Conservation (phyloP, 805 yeast species). For the Yarrowia sp. region DNA sequence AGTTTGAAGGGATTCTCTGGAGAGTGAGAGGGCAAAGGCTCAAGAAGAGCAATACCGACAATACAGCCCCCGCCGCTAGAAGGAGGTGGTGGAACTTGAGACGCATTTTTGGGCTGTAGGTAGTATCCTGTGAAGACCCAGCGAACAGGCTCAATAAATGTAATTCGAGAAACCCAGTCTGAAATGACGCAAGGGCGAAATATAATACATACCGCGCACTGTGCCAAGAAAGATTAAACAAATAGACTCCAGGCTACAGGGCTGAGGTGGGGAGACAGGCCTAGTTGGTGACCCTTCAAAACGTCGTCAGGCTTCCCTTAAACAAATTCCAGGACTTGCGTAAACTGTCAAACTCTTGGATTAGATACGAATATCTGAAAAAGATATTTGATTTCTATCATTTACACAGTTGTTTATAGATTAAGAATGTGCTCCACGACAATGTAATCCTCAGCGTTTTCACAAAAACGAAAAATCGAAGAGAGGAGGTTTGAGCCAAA, state of each 20-base stretch:
- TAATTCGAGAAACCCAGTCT: neutral
- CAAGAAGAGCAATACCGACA: neutral
- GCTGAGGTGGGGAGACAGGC: conserved; percentile 5
- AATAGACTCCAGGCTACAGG: neutral
- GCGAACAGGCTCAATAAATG: conserved; percentile 12
- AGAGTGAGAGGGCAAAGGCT: conserved; percentile 14
- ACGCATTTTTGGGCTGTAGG: conserved; percentile 6
- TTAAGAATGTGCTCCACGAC: neutral
- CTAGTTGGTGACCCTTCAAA: too few species aligned
- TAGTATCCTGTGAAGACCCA: neutral
- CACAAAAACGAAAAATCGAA: neutral
- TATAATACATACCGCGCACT: conserved; percentile 13
- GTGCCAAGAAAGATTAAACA: conserved; percentile 8
- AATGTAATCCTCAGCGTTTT: neutral
- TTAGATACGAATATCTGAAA: too few species aligned
- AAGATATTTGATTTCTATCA: too few species aligned
- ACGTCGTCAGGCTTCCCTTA: too few species aligned
- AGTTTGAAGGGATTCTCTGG: conserved; percentile 7
- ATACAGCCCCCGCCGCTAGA: neutral
- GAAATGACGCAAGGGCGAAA: conserved; percentile 19
- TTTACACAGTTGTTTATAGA: neutral
- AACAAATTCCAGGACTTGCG: too few species aligned
- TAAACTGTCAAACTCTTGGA: too few species aligned
- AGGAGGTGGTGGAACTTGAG: conserved; percentile 10
- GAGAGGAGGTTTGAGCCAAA: neutral